Base-by-base conservation (phyloP, 176 grass and related monocot species). In the Avena atlantica region DNA sequence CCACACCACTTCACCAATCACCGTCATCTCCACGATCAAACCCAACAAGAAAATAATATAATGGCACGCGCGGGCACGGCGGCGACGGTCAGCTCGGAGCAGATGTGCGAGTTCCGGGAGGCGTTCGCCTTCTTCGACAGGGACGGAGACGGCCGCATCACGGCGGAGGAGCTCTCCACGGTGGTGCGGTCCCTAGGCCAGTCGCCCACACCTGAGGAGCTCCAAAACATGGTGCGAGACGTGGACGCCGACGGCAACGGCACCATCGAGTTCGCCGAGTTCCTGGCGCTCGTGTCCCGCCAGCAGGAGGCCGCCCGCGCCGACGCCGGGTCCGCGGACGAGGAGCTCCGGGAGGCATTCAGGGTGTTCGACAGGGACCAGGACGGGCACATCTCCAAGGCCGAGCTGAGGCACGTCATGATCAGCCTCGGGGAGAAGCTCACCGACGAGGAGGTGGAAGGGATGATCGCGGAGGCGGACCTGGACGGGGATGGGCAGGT, bases 321-420 rank as follows among this genome's bases (percentile, higher is more conserved):
- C 45, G 93, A 76, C 74, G 44, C 17, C 16, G 9, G 5, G 12
- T n/a, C 19, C n/a, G 48, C 49, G 3, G 24, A 95, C 21, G 96
- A 95, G 86, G 96, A 95, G 87, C 78, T 98, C 2, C 93, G 88
- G 21, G 96, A 98, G 80, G 93, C 96, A 1, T 98, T 98, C 86
- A 92, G 91, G 90, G 96, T 98, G 6, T 98, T 98, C 84, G 96
- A 98, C 74, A 92, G 93, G 87, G 96, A 98, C 89, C 93, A 91
- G 69, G 91, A 98, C 63, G 96, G 96, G 0, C 93, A 70, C 74
- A 98, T 98, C 80, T 98, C 96, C 55, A 76, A 76, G 74, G 74
- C 74, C 3, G 74, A 76, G 95, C 82, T 98, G 4, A 67, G 83
- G 15, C 76, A 89, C 45, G 93, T 98, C 17, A 98, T 98, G 94